These are phyloP conservation scores for Melampsora americana DNA, from an alignment of 1,284 basidiomycete species.

Conservation along the genomic window DNA sequence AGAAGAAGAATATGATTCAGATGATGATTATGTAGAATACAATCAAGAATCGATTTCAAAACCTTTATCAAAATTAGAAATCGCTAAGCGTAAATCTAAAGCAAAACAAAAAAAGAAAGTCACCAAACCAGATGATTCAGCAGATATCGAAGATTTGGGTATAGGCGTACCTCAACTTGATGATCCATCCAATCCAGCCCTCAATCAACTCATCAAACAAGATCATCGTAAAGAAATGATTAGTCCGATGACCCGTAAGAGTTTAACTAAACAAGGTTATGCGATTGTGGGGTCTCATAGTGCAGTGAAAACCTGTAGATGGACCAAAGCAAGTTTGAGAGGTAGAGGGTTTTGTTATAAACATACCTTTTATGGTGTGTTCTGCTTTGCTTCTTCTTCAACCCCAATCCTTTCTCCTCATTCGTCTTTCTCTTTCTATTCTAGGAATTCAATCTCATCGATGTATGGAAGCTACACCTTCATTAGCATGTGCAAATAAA, in stretches of 20 bases:
- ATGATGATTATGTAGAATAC: conserved; percentile 21
- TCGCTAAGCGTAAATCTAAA: conserved; percentile 34
- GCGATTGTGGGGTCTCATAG: conserved; percentile 44
- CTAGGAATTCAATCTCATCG: conserved; percentile 44
- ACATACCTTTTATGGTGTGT: conserved; percentile 44
- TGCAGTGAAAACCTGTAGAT: conserved; percentile 45
- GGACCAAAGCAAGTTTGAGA: conserved; percentile 45
- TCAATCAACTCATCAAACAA: background rate
- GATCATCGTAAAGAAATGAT: conserved; percentile 44
- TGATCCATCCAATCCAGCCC: background rate
- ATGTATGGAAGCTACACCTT: conserved; percentile 46
- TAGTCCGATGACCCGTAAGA: conserved; percentile 42
- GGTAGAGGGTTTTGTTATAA: conserved; percentile 46
- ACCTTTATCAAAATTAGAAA: conserved; percentile 29
- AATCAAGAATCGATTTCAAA: conserved; percentile 9
- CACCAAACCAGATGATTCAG: background rate
- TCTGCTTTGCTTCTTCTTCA: background rate
- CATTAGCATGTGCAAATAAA: conserved; percentile 45
- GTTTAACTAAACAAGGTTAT: conserved; percentile 45
- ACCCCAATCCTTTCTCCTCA: background rate
- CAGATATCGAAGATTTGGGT: conserved; percentile 43
- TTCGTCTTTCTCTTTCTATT: background rate
- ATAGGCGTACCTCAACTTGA: conserved; percentile 23
- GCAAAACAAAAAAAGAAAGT: background rate
- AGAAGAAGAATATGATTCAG: conserved; percentile 14